These are phyloP conservation scores for Warburgia ugandensis DNA, from an alignment of 164 flowering plant genomes.

Conservation along the genomic window DNA sequence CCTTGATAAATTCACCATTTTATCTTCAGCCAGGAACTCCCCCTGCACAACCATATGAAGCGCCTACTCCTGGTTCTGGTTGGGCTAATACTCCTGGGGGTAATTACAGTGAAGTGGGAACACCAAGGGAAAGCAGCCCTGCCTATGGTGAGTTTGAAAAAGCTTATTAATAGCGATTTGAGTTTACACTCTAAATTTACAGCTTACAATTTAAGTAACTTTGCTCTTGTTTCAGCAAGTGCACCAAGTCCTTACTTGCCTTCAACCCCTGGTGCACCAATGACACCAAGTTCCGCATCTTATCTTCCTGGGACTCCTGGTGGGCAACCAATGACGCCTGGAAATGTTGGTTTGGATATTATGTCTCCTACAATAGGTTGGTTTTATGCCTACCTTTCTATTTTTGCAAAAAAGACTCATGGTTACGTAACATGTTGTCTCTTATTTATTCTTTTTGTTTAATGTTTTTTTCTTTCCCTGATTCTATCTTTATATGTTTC, in stretches of 20 bases:
- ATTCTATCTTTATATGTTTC: too few relatives aligned
- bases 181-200: neutral
- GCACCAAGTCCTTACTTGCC: conserved; percentile 99
- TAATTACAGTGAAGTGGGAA: conserved; percentile 85
- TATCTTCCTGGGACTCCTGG: conserved; percentile 98
- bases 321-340: conserved; percentile 99
- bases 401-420: neutral
- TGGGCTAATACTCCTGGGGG: conserved; percentile 89
- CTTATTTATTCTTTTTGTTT: too few relatives aligned
- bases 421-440: too few relatives aligned
- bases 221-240: conserved; percentile 41
- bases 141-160: conserved; percentile 59
- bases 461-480: too few relatives aligned
- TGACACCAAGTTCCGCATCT: conserved; percentile 86
- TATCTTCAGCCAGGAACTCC: conserved; percentile 86
- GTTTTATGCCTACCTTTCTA: neutral
- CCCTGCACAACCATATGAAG: conserved; percentile 81
- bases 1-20: neutral
- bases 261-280: conserved; percentile 93
- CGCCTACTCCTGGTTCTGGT: conserved; percentile 98
- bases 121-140: conserved; percentile 77
- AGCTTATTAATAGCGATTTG: neutral
- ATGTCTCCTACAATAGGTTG: conserved; percentile 93
- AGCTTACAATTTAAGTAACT: neutral
- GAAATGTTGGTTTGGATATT: conserved; percentile 81